Conservation (phyloP, 2,329 filamentous ascomycete genomes). For the Colletotrichum sp. region DNA sequence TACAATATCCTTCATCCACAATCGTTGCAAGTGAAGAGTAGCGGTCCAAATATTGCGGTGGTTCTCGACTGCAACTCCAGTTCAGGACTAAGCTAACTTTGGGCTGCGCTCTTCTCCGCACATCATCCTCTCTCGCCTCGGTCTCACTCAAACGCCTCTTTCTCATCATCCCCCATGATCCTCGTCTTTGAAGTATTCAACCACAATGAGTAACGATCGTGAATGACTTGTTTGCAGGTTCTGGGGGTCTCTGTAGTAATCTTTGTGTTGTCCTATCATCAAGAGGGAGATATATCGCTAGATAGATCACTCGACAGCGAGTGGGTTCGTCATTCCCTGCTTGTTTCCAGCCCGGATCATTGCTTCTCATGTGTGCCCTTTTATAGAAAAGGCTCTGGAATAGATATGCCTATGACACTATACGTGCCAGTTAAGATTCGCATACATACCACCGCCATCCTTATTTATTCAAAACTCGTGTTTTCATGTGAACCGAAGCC, state of each 20-base stretch:
- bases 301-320: not conserved
- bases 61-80: not conserved
- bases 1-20: not conserved
- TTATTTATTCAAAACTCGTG: not conserved
- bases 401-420: not conserved
- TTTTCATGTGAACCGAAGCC: not conserved
- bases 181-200: not conserved
- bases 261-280: not conserved
- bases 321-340: not conserved
- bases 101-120: not conserved
- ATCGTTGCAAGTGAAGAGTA: not conserved
- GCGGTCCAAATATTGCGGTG: not conserved
- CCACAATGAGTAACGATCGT: not conserved
- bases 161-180: not conserved
- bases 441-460: not conserved
- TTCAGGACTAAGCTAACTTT: not conserved
- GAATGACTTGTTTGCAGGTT: not conserved
- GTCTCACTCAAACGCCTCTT: accelerated
- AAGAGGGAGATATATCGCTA: not conserved
- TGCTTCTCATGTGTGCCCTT: no score
- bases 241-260: not conserved
- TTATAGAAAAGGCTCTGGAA: not conserved
- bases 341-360: no score
- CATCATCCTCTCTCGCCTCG: not conserved
- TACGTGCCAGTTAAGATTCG: not conserved